Conservation (phyloP, 352 stramenopile species). For the Phytophthora multivora region DNA sequence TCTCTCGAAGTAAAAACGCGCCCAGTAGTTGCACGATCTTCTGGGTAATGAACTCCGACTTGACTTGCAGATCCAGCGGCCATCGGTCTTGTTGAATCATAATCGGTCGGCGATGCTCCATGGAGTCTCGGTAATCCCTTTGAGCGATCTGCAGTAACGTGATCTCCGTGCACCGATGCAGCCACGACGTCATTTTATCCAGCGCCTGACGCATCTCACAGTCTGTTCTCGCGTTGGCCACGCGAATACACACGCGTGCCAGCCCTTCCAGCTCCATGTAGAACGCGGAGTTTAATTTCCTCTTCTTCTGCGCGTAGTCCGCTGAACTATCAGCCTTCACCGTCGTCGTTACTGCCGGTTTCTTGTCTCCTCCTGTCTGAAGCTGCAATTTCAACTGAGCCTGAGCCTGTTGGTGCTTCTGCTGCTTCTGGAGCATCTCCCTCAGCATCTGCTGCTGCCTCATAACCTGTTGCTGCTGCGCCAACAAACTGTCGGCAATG, state of each 20-base stretch:
- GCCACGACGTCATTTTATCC: constrained; percentile 63
- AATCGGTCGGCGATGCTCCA: constrained; percentile 39
- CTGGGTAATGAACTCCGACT: constrained; percentile 58
- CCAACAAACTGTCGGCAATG: constrained; percentile 40
- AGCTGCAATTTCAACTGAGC: constrained; percentile 29
- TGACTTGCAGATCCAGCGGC: constrained; percentile 60
- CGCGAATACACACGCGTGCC: constrained; percentile 52
- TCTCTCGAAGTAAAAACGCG: constrained; percentile 31
- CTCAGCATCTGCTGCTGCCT: constrained; percentile 52
- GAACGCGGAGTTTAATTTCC: constrained; percentile 41
- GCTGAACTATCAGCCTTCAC: constrained; percentile 4
- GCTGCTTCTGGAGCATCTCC: constrained; percentile 43
- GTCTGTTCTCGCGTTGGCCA: constrained; percentile 52
- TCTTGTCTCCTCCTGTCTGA: constrained; percentile 17
- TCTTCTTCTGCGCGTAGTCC: constrained; percentile 36
- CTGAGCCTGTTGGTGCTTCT: constrained; percentile 31
- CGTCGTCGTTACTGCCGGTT: background rate
- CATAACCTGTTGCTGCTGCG: constrained; percentile 56
- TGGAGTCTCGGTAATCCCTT: constrained; percentile 54
- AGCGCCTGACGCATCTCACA: constrained; percentile 58
- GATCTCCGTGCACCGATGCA: constrained; percentile 55
- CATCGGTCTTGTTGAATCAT: constrained; percentile 50
- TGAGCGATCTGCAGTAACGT: constrained; percentile 58
- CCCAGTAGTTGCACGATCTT: constrained; percentile 60
- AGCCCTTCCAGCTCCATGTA: constrained; percentile 71